phyloP scores from a whole-genome alignment of 129 eudicot species.

The Glebionis coronaria region DNA sequence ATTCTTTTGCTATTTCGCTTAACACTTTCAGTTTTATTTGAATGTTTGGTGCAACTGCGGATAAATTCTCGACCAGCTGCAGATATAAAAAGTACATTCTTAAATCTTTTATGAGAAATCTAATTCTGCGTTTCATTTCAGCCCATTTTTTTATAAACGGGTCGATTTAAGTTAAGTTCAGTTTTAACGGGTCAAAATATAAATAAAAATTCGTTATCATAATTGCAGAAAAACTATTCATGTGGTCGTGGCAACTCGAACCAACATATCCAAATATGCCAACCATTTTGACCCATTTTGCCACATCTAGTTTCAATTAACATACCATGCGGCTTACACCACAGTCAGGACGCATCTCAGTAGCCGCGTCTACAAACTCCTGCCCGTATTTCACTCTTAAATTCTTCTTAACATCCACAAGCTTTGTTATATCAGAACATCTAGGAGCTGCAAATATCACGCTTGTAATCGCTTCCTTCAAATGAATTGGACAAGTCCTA shows the following conservation, averaged over 20 bases:
- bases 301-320: neutral
- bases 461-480: conserved; percentile 91
- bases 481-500: conserved; percentile 87
- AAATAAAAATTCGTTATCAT: too few relatives aligned
- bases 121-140: too few relatives aligned
- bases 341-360: conserved; percentile 75
- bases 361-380: conserved; percentile 69
- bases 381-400: conserved; percentile 84
- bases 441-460: conserved; percentile 88
- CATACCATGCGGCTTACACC: conserved; percentile 89
- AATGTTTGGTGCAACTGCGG: conserved; percentile 80
- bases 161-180: too few relatives aligned
- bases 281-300: neutral
- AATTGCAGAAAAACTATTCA: neutral
- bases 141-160: too few relatives aligned
- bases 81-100: conserved; percentile 20
- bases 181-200: too few relatives aligned
- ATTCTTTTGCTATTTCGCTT: conserved; percentile 73
- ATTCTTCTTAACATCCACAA: conserved; percentile 66
- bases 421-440: conserved; percentile 85
- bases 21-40: conserved; percentile 63
- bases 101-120: too few relatives aligned
- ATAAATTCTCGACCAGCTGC: conserved; percentile 93
- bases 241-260: neutral
- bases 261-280: too few relatives aligned